Base-by-base conservation (phyloP, 768 basidiomycete genomes). In the Gelatoporia subvermispora region DNA sequence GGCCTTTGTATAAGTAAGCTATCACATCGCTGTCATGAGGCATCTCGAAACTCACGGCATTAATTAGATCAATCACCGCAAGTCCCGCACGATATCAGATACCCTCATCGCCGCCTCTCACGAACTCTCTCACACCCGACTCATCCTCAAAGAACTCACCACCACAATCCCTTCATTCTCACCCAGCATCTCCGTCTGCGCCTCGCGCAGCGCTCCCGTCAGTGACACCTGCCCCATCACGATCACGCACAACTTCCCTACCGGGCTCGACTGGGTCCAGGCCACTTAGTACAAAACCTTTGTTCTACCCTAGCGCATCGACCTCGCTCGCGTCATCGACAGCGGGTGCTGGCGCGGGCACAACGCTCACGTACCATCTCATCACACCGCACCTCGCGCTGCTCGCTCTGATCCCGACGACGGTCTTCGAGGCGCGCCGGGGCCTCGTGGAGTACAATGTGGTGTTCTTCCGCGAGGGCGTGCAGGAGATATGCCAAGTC, bases 361-460 rank as follows among this genome's bases (percentile, higher is more conserved):
- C 85, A 24, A 90, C 89, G n/a, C 70, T 93, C 51, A 85, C 88
- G 10, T 91, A 89, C 65, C 88, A 93, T 66, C 72, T 85, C 41
- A 79, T 93, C 56, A 89, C 87, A 48, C 77, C 78, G 49, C 80
- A 78, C 48, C 75, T 88, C 20, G 83, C 82, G 13, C 69, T 88
- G 43, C 68, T 93, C 45, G 85, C 87, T 2, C 68, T 92, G 44
- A 61, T 93, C 16, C 86, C 86, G 22, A 85, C 87, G 2, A 69
- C 74, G 25, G 81, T 88, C 41, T 90, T 79, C 55, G 85, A 90
- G 45, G 74, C 78, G 51, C 75, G 84, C 47, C 73, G 87, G 16
- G 88, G 87, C 18, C 69, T 92, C 40, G 72, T 93, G 24, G 91
- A 93, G 61, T 92, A 85, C 67, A 93, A 93, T 58, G 84, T 93